A percentile compares a stretch with the other conserved stretches of the same genome.
These are phyloP conservation scores for Salix dunnii DNA, from an alignment of 345 rosid species.

Conservation along the genomic window DNA sequence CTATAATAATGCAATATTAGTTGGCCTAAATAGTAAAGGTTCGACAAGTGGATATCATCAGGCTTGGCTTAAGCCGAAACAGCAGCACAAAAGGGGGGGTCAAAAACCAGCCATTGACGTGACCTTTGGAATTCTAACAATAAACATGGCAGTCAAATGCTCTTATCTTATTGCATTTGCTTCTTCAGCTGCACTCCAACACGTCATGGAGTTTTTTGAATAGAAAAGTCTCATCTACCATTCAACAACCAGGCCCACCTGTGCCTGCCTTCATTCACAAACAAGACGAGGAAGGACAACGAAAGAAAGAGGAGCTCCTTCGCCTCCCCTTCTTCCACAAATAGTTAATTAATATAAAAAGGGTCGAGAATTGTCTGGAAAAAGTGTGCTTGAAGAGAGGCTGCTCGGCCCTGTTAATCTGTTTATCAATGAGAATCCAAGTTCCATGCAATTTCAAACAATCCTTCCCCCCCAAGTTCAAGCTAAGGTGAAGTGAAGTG, in stretches of 20 bases:
- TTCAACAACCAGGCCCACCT: background rate
- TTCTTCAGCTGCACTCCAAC: background rate
- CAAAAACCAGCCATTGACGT: background rate
- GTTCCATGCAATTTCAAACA: too few species aligned
- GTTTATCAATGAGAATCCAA: too few species aligned
- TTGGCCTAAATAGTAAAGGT: background rate
- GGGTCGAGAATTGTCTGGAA: background rate
- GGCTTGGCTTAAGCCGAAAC: background rate
- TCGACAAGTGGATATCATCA: background rate
- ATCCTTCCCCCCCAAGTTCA: too few species aligned
- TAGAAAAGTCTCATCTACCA: too few species aligned
- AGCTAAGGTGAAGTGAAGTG: too few species aligned
- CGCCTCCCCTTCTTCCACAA: too few species aligned
- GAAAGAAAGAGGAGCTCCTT: background rate
- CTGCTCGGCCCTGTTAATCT: too few species aligned
- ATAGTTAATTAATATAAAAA: background rate
- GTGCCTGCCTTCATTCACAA: background rate
- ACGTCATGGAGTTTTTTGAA: background rate
- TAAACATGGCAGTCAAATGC: conserved; percentile 9
- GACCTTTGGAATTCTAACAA: background rate
- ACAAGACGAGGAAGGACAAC: background rate
- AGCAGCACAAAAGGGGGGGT: too few species aligned
- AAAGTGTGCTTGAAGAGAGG: too few species aligned
- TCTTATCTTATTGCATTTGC: conserved; percentile 16
- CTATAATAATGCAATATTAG: too few species aligned